Percentiles rank a stretch among this genome's conserved stretches.
Evolutionary conservation across 345 rosid species (phyloP).

Genomic region (Gossypium bickii): DNA sequence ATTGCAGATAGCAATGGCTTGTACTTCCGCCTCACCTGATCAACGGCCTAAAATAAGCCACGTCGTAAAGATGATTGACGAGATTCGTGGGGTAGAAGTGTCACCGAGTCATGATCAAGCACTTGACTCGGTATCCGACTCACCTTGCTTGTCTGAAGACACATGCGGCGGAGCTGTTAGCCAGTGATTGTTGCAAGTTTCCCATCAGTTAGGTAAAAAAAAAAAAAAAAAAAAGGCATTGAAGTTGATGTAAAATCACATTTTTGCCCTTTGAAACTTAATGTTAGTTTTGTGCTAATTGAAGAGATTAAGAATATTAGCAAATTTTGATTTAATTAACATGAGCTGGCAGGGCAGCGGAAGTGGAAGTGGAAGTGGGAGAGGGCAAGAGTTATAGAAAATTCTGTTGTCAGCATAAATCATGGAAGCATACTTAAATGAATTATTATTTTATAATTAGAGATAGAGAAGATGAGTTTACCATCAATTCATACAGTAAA

Average conservation of each 20-base stretch:
- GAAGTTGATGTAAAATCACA: not conserved
- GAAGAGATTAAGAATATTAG: not conserved
- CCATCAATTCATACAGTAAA: not conserved
- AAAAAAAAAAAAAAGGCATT: not conserved
- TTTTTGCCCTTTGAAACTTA: not conserved
- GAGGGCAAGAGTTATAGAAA: not conserved
- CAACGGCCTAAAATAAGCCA: constrained; percentile 60
- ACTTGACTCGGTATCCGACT: constrained; percentile 54
- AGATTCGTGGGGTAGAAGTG: constrained; percentile 49
- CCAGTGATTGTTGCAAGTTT: constrained; percentile 30
- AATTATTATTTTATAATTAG: not conserved
- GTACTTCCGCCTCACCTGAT: constrained; percentile 46
- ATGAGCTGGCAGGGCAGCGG: not conserved
- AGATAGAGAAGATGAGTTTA: not conserved
- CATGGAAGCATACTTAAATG: not conserved
- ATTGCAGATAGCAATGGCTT: constrained; percentile 66
- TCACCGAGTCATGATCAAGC: constrained; percentile 58
- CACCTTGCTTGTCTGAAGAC: constrained; percentile 78
- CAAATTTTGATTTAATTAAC: not conserved
- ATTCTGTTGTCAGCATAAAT: constrained; percentile 10
- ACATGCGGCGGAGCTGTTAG: constrained; percentile 45
- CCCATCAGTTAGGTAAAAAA: not conserved
- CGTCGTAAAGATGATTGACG: constrained; percentile 72
- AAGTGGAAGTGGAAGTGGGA: not conserved
- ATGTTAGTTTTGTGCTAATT: not conserved